These are phyloP conservation scores for Cutaneotrichosporon cyanovorans DNA, from an alignment of 1,284 basidiomycete species.

Conservation along the genomic window DNA sequence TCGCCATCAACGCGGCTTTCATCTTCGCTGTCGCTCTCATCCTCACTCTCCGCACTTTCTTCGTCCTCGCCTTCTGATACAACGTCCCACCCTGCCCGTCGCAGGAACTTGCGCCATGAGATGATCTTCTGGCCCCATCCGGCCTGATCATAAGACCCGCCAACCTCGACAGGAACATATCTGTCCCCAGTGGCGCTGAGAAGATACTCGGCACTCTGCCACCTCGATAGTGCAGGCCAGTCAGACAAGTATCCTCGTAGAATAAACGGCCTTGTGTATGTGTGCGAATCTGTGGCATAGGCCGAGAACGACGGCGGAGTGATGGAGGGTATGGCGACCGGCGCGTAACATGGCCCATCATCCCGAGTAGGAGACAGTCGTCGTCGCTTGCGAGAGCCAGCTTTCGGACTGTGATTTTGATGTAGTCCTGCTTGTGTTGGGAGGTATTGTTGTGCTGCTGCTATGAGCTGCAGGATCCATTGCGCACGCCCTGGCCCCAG, in stretches of 20 bases:
- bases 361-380: too few relatives aligned
- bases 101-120: slow-evolving; percentile 67
- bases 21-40: neutral
- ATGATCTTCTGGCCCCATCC: slow-evolving; percentile 79
- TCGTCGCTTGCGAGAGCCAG: too few relatives aligned
- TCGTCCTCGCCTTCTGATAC: neutral
- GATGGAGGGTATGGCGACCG: slow-evolving; percentile 42
- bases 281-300: slow-evolving; percentile 48
- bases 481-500: slow-evolving; percentile 58
- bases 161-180: slow-evolving; percentile 84
- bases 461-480: slow-evolving; percentile 58
- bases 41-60: neutral
- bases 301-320: slow-evolving; percentile 53
- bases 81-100: slow-evolving; percentile 50
- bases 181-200: slow-evolving; percentile 64
- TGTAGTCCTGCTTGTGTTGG: neutral
- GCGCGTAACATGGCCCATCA: slow-evolving; percentile 8
- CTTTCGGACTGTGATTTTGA: too few relatives aligned
- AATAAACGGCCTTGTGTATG: slow-evolving; percentile 60
- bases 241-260: slow-evolving; percentile 53
- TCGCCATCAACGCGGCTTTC: neutral
- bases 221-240: slow-evolving; percentile 51
- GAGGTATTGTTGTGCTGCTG: slow-evolving; percentile 1
- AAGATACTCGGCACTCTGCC: slow-evolving; percentile 65
- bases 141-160: slow-evolving; percentile 68